Evolutionary conservation across 192 early-diverging fungal genomes (phyloP).

Genomic region (Coemansia sp.): DNA sequence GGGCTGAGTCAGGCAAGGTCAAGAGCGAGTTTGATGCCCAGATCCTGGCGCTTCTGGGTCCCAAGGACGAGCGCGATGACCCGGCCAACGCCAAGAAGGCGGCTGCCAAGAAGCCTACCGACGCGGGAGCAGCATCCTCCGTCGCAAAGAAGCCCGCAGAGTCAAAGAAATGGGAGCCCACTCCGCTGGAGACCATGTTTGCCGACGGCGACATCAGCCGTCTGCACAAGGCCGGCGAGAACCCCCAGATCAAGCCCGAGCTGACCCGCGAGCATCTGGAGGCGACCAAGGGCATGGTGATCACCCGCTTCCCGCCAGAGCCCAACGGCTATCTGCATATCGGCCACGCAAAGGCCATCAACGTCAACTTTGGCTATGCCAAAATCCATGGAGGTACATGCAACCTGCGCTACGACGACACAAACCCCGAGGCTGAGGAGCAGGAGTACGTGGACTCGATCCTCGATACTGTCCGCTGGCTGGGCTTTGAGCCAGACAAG

Average conservation of each 20-base stretch:
- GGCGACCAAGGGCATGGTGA: constrained; percentile 84
- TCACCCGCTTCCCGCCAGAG: constrained; percentile 99
- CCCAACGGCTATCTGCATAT: constrained; percentile 99
- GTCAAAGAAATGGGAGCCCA: constrained; percentile 40
- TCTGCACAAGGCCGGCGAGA: constrained; percentile 94
- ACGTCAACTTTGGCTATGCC: constrained; percentile 99
- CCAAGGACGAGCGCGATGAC: constrained; percentile 95
- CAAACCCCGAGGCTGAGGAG: constrained; percentile 93
- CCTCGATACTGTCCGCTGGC: constrained; percentile 89
- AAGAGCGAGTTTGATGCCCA: constrained; percentile 89
- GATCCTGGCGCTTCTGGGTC: constrained; percentile 84
- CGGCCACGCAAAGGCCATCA: constrained; percentile 99
- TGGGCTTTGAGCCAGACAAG: constrained; percentile 89
- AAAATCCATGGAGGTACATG: constrained; percentile 83
- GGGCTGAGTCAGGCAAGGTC: constrained; percentile 86
- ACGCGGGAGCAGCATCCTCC: constrained; percentile 15
- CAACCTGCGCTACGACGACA: constrained; percentile 91
- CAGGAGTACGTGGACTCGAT: constrained; percentile 95
- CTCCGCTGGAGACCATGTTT: constrained; percentile 65
- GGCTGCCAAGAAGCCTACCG: constrained; percentile 26
- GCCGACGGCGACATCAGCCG: constrained; percentile 90
- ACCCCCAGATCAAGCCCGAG: constrained; percentile 91
- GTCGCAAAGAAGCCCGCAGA: constrained; percentile 20
- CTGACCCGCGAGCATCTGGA: constrained; percentile 89
- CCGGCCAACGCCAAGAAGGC: constrained; percentile 51